Evolutionary conservation across 495 filamentous ascomycete species (phyloP).

Genomic region (Pseudomonodictys pantanalensis): DNA sequence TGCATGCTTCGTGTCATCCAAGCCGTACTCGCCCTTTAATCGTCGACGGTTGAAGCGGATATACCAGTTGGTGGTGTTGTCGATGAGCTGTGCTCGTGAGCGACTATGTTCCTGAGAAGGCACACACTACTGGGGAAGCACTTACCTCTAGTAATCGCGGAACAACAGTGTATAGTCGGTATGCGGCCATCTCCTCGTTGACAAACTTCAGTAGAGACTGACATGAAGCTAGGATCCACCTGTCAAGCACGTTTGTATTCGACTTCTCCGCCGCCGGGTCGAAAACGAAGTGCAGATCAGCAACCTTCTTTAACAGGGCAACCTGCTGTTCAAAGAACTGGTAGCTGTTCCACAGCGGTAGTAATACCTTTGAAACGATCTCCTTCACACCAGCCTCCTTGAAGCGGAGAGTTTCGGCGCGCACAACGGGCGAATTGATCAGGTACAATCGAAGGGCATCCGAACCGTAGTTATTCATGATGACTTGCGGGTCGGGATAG

Average conservation of each 20-base stretch:
- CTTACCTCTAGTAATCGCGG: conserved; percentile 64
- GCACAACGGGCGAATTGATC: conserved; percentile 95
- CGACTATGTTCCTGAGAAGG: too few relatives aligned
- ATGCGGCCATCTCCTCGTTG: conserved; percentile 87
- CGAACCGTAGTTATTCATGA: conserved; percentile 88
- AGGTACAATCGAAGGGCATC: conserved; percentile 93
- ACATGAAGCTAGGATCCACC: conserved; percentile 91
- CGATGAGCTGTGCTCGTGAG: conserved; percentile 60
- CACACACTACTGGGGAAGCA: neutral
- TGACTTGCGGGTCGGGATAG: conserved; percentile 82
- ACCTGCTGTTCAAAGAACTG: conserved; percentile 98
- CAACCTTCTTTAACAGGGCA: conserved; percentile 85
- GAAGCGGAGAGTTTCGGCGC: conserved; percentile 87
- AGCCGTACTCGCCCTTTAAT: conserved; percentile 87
- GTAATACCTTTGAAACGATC: conserved; percentile 86
- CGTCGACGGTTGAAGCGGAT: conserved; percentile 98
- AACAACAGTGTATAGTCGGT: conserved; percentile 80
- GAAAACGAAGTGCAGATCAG: conserved; percentile 73
- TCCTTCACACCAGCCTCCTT: conserved; percentile 94
- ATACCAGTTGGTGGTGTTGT: conserved; percentile 98
- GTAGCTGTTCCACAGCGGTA: conserved; percentile 96
- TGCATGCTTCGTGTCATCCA: conserved; percentile 84
- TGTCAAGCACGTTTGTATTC: conserved; percentile 93
- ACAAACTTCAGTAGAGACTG: conserved; percentile 91
- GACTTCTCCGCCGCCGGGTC: conserved; percentile 68